Conservation (phyloP, 768 basidiomycete genomes). For the Phaffia tasmanica region DNA sequence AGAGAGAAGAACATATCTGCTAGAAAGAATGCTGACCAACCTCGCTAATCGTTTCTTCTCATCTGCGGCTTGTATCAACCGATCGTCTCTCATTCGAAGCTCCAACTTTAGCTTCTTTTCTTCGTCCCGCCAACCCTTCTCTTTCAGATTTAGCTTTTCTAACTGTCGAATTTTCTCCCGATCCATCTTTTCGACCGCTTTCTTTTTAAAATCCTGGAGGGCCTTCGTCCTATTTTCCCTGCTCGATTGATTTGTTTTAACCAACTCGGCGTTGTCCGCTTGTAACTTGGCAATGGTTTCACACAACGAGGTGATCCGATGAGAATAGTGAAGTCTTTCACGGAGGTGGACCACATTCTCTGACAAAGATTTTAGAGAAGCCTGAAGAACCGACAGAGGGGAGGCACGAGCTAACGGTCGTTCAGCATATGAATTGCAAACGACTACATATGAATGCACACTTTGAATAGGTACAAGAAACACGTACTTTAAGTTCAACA, state of each 20-base stretch:
- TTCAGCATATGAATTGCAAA: background rate
- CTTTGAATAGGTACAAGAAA: too few species aligned
- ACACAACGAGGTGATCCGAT: background rate
- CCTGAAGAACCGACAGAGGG: background rate
- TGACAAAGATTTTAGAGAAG: background rate
- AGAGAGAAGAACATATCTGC: background rate
- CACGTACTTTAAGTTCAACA: conserved; percentile 4
- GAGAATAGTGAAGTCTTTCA: conserved; percentile 9
- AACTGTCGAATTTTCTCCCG: background rate
- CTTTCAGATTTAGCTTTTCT: conserved; percentile 1
- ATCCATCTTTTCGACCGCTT: conserved; percentile 6
- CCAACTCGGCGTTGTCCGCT: background rate
- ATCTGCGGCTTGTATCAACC: background rate
- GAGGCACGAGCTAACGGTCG: background rate
- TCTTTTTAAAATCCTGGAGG: background rate
- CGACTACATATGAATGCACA: too few species aligned
- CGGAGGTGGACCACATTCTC: background rate
- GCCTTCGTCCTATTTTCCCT: background rate
- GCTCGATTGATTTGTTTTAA: background rate
- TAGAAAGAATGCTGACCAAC: background rate
- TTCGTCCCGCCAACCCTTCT: conserved; percentile 3
- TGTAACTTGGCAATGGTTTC: background rate
- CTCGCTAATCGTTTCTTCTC: conserved; percentile 1
- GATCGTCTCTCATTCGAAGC: background rate
- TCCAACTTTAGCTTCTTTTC: conserved; percentile 1